Evolutionary conservation across 768 basidiomycete genomes (phyloP), one percentile per base, ranked within the genome.

Genomic region (Suillus luteus): DNA sequence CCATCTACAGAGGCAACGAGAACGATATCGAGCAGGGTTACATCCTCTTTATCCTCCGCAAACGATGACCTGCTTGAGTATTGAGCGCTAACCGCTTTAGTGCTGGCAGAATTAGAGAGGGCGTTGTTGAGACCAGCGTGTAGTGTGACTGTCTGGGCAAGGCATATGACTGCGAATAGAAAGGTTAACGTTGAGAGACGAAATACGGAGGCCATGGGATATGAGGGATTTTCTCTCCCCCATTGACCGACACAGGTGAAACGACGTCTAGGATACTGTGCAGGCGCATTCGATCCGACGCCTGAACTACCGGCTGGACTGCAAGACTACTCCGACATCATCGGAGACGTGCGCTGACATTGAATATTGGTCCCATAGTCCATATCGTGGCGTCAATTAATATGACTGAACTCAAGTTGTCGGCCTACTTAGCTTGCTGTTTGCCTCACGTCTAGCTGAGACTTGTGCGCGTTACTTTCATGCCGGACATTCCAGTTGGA

Each of bases 1-100:
- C 96, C 96, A 77, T 99, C 96, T 33, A 99, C 88, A 8, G 95
- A 95, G 1, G 95, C 93, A 12, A 96, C 85, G 19, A 99, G 85
- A 33, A 97, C 91, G 61, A 92, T 84, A 70, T 96, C 91, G 64
- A 95, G 75, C 12, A 96, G 78, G 58, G 89, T 83, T 22, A 87
- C 80, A 62, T 90, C 86, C 49, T 78, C 69, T 1, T 62, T 64
- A 61, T 68, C 65, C 64, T 71, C 65, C 43, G 27, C 37, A 27
- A 61, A 62, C 12, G 65, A 60, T 40, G 55, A 24, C 33, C 57
- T 27, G 62, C 57, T 68, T 65, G 40, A 44, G 54, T 48, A 61
- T 37, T 38, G 64, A 12, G 75, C 65, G 59, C 73, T 67, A 12
- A 66, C 38, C 22, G 62, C 60, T 11, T 63, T 54, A 46, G 27